phyloP scores from a whole-genome alignment of 768 basidiomycete genomes.

The Phallus indusiatus region DNA sequence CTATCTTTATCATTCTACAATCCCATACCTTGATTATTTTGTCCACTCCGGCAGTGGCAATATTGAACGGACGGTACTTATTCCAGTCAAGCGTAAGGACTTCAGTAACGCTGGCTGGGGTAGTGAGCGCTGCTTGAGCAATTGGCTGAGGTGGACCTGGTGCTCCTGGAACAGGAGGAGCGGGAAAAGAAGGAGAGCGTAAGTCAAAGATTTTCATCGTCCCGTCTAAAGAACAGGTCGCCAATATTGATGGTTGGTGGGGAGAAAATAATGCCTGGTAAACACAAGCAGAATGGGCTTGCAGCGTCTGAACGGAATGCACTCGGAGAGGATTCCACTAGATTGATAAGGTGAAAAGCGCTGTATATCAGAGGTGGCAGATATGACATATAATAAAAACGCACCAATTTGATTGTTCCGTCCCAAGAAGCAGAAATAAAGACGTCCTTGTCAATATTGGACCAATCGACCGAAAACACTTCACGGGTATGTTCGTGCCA shows the following conservation, averaged over 20 bases:
- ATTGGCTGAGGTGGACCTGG: slow-evolving; percentile 51
- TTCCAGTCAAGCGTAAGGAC: slow-evolving; percentile 86
- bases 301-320: slow-evolving; percentile 69
- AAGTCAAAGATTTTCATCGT: slow-evolving; percentile 73
- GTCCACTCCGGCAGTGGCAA: slow-evolving; percentile 24
- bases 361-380: neutral
- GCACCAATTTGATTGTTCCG: slow-evolving; percentile 75
- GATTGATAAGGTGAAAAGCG: neutral
- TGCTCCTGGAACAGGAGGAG: slow-evolving; percentile 29
- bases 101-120: slow-evolving; percentile 72
- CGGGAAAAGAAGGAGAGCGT: slow-evolving; percentile 14
- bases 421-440: slow-evolving; percentile 92
- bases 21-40: slow-evolving; percentile 61
- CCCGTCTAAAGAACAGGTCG: slow-evolving; percentile 82
- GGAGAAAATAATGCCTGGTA: slow-evolving; percentile 92
- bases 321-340: slow-evolving; percentile 86
- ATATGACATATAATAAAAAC: slow-evolving; percentile 20
- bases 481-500: slow-evolving; percentile 96
- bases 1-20: slow-evolving; percentile 69
- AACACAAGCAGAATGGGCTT: slow-evolving; percentile 77
- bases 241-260: slow-evolving; percentile 72
- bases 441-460: slow-evolving; percentile 80
- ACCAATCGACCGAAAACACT: slow-evolving; percentile 93
- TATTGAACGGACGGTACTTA: slow-evolving; percentile 67
- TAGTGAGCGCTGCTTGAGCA: slow-evolving; percentile 61